Conservation (phyloP, 805 yeast genomes). For the Pichia cabralensis region DNA sequence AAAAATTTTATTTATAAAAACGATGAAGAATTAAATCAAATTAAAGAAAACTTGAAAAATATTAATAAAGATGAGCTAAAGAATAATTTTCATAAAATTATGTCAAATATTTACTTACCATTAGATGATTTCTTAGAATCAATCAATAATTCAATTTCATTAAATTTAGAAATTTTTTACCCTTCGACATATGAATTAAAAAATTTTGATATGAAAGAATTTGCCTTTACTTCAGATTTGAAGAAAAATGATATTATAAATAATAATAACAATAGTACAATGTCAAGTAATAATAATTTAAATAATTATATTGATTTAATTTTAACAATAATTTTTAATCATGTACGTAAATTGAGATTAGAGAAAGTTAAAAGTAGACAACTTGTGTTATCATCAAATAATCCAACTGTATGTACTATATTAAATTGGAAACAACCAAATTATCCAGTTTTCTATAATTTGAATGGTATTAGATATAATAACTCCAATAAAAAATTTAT, state of each 20-base stretch:
- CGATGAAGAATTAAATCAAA: constrained; percentile 8
- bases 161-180: constrained; percentile 66
- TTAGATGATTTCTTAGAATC: constrained; percentile 47
- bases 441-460: constrained; percentile 82
- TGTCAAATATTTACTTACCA: constrained; percentile 44
- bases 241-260: constrained; percentile 1
- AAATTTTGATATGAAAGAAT: constrained; percentile 20
- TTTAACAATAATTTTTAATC: constrained; percentile 62
- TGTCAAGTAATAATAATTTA: constrained; percentile 28
- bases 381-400: constrained; percentile 74
- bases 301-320: constrained; percentile 71
- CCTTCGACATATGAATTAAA: constrained; percentile 45
- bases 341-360: constrained; percentile 46
- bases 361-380: constrained; percentile 39
- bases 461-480: constrained; percentile 51
- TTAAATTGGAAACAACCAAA: constrained; percentile 98
- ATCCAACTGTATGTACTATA: constrained; percentile 85
- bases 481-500: constrained; percentile 22
- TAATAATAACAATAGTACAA: constrained; percentile 13
- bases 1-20: constrained; percentile 18
- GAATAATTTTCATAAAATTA: constrained; percentile 31
- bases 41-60: constrained; percentile 12
- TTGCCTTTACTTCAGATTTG: constrained; percentile 14
- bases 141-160: constrained; percentile 50
- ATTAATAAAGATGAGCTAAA: constrained; percentile 14